Evolutionary conservation across 1,139 yeast genomes (phyloP).

Genomic region (Hyphopichia wangnamkhiaoensis): DNA sequence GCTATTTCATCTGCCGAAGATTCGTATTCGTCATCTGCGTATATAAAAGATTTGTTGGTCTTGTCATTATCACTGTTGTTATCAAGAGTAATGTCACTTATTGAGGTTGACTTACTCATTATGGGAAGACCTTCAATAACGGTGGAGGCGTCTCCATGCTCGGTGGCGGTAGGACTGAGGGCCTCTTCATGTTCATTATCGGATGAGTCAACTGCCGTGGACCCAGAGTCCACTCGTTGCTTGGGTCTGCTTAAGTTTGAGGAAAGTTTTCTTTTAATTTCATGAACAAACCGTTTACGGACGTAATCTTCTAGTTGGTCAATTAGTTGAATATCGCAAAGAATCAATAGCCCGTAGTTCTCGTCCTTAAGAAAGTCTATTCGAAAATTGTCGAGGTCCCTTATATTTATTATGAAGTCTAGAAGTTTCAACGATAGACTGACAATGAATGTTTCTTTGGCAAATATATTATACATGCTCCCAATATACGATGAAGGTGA

Average conservation of each 20-base stretch:
- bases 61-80: slow-evolving; percentile 6
- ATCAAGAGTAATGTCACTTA: slow-evolving; percentile 8
- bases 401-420: slow-evolving; percentile 17
- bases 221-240: not conserved
- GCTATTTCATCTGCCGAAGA: slow-evolving; percentile 24
- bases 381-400: slow-evolving; percentile 13
- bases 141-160: slow-evolving; percentile 1
- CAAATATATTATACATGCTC: slow-evolving; percentile 7
- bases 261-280: slow-evolving; percentile 9
- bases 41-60: slow-evolving; percentile 11
- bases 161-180: slow-evolving; percentile 1
- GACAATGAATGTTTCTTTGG: slow-evolving; percentile 37
- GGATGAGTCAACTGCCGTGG: slow-evolving; percentile 2
- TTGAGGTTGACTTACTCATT: not conserved
- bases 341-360: slow-evolving; percentile 27
- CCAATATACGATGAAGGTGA: not conserved
- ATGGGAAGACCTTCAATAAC: slow-evolving; percentile 1
- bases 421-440: slow-evolving; percentile 26
- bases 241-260: not conserved
- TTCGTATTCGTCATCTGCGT: slow-evolving; percentile 20
- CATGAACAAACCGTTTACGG: slow-evolving; percentile 14
- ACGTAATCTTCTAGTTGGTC: slow-evolving; percentile 32
- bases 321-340: slow-evolving; percentile 32
- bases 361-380: slow-evolving; percentile 35
- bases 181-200: slow-evolving; percentile 2